phyloP scores from a whole-genome alignment of 805 yeast genomes.

The Cyberlindnera americana region DNA sequence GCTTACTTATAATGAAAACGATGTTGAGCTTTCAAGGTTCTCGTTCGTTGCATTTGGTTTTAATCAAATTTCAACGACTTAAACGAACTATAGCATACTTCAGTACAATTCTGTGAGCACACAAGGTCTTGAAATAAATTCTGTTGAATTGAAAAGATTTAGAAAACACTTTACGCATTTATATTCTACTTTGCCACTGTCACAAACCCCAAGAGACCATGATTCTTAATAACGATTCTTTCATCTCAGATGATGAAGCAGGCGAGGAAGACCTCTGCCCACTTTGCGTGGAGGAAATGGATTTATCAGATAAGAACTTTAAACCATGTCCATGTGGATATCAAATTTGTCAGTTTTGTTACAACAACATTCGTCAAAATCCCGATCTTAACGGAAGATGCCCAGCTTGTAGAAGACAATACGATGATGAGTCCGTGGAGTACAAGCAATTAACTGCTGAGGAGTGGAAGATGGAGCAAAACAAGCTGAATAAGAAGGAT shows the following conservation, averaged over 20 bases:
- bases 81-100: too few species aligned
- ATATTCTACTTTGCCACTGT: too few species aligned
- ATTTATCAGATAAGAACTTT: slow-evolving; percentile 90
- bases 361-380: slow-evolving; percentile 91
- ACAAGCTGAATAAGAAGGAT: slow-evolving; percentile 76
- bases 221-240: slow-evolving; percentile 43
- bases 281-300: slow-evolving; percentile 97
- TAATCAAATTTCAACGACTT: too few species aligned
- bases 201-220: slow-evolving; percentile 9
- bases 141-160: too few species aligned
- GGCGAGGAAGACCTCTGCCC: slow-evolving; percentile 83
- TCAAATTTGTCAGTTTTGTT: slow-evolving; percentile 97
- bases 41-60: too few species aligned
- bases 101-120: too few species aligned
- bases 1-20: too few species aligned
- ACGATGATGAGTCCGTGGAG: slow-evolving; percentile 90
- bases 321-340: slow-evolving; percentile 99
- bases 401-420: slow-evolving; percentile 94
- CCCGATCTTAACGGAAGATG: slow-evolving; percentile 95
- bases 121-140: too few species aligned
- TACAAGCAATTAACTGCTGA: slow-evolving; percentile 81
- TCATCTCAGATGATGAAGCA: slow-evolving; percentile 63
- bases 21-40: too few species aligned
- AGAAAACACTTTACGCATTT: too few species aligned
- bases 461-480: slow-evolving; percentile 76